Base-by-base conservation (phyloP, 2,329 filamentous ascomycete genomes). In the Pseudocercospora fuligena region DNA sequence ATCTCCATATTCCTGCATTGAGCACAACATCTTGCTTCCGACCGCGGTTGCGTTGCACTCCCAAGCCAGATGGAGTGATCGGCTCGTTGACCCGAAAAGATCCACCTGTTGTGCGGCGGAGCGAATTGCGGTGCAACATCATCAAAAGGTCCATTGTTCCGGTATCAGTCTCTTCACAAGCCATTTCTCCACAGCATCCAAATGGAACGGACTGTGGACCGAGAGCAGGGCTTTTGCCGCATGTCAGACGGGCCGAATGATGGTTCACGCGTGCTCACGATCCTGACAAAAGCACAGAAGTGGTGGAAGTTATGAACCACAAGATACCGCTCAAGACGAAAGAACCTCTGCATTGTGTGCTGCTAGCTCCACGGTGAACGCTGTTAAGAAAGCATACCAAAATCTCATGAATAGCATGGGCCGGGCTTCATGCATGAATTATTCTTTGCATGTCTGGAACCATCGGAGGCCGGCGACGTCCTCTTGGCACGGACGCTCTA, bases 381-480 rank as follows among this genome's bases (percentile, higher is more conserved):
- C 5, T 40, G 7, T 1, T 33, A 5, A 31, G 6, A 31, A 8
- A 31, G 29, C 6, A 5, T 31, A 8, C 11, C 9, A 33, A 33
- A 2, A 33, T 33, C 31, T 31, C 29, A 31, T 9, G 29, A 7
- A 31, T 31, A 31, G 29, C 8, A 31, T 31, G 29, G 29, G 8
- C 8, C 4, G 29, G 29, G 36, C 36, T 9, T 36, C 33, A 36
- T 40, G 36, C 36, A 40, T 40, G 36, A 36, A 8, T 43, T 43
- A 8, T 43, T 43, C 40, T 43, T 14, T 36, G 31, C 31, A 33
- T 33, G 31, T 33, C 31, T 33, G 33, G 33, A 36, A 16, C 19
- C 27, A 21, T 59, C 56, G 56, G 56, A 59, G 56, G 56, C 19
- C 56, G 56, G 56, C 56, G 56, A 59, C 31, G 27, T 59, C 31